Base-by-base conservation (phyloP, 2,329 filamentous ascomycete species). In the Rhynchosporium graminicola region DNA sequence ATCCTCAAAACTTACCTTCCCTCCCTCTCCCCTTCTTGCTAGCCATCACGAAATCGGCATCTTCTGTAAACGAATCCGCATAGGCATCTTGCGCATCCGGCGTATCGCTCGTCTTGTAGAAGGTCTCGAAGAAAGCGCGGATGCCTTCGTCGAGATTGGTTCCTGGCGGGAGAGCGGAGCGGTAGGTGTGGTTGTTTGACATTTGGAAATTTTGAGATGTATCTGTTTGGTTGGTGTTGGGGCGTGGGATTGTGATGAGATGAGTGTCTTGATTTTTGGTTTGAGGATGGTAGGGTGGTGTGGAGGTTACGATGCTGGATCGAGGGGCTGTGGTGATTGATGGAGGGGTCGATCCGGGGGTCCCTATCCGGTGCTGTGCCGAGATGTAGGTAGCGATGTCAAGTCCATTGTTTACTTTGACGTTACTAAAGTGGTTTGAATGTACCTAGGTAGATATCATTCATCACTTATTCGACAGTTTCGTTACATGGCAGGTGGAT, bases 51-150 rank as follows among this genome's bases (percentile, higher is more conserved):
- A 85, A 66, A 7, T 74, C 79, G 2, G 79, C 82, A 74, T 82
- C 76, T 13, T 74, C 61, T 0, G 81, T 80, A 65, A 83, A 83
- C 28, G 72, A 74, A 7, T 77, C 71, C 2, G 77, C 76, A 65
- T 84, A 85, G 63, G 76, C 69, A 9, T 80, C 77, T 67, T 84
- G 80, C 13, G 77, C 79, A 55, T 75, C 75, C 2, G 80, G 80
- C 13, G 58, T 68, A 61, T 73, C 71, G 65, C 87, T 84, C 9
- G 63, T 68, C 64, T 87, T 83, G 75, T 83, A 93, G 3, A 83
- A 80, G 54, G 87, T 91, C 73, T 93, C 90, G 78, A 89, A 92
- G 67, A 88, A 82, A 72, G 83, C 82, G 33, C 77, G 76, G 71
- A 86, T 89, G 68, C 88, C 81, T 70, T 82, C 78, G 61, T 88